A percentile compares a stretch with the other conserved stretches of the same genome.
Evolutionary conservation across 805 yeast species (phyloP).

Genomic region (Kuraishia piskuri): DNA sequence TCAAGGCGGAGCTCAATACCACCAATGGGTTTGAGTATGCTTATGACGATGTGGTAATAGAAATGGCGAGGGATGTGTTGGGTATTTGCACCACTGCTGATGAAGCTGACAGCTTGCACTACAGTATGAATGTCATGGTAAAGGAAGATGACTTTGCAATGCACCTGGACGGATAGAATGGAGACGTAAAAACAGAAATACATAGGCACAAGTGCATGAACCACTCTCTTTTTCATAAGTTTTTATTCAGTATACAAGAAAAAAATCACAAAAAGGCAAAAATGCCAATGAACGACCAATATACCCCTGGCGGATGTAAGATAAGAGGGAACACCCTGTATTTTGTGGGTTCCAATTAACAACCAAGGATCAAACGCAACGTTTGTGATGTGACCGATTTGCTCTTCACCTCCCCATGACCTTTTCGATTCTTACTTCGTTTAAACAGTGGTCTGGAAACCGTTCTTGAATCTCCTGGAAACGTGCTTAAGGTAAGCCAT

Average conservation of each 20-base stretch:
- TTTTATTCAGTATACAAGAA: slow-evolving; percentile 10
- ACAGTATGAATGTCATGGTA: slow-evolving; percentile 33
- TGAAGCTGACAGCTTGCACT: slow-evolving; percentile 68
- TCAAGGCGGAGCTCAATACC: slow-evolving; percentile 19
- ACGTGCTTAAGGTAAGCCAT: slow-evolving; percentile 96
- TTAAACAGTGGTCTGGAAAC: slow-evolving; percentile 66
- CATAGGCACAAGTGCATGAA: not conserved
- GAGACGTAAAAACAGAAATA: too few relatives aligned
- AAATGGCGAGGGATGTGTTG: slow-evolving; percentile 61
- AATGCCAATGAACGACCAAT: not conserved
- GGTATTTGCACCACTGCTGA: slow-evolving; percentile 64
- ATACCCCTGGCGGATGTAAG: not conserved
- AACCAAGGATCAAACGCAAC: not conserved
- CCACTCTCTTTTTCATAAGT: not conserved
- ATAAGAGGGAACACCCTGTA: not conserved
- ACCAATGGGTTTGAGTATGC: slow-evolving; percentile 57
- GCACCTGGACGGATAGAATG: not conserved
- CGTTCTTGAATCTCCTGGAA: slow-evolving; percentile 97
- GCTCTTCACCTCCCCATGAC: not conserved
- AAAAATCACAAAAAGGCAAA: not conserved
- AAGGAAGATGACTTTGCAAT: not conserved
- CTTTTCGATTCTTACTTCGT: not conserved
- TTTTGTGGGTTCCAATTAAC: not conserved
- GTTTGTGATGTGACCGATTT: not conserved
- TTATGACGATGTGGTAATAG: slow-evolving; percentile 55